Evolutionary conservation across 2,329 filamentous ascomycete species (phyloP), one percentile per base, ranked within the genome.

Genomic region (Trichoderma harzianum): DNA sequence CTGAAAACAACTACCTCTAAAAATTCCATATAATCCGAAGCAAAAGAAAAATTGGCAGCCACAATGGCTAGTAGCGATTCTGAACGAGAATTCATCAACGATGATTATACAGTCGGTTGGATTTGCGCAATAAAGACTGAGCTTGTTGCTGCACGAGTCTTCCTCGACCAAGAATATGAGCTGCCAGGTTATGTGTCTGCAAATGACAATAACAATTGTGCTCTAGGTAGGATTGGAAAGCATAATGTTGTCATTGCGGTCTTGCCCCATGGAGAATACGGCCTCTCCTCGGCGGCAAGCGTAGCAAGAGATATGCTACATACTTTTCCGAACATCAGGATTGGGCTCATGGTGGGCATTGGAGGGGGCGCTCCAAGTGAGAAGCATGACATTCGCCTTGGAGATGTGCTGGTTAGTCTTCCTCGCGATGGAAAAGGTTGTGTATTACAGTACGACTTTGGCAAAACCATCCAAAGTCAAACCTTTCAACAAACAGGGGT

Each of bases 61-160:
- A n/a, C 28, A n/a, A 32, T 3, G 10, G 14, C 55, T 2, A 32
- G 16, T 58, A 7, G 28, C 28, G 55, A 58, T 32, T 18, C 26
- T 58, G 5, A 16, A n/a, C 16, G 28, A 58, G 16, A 32, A 32
- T 30, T 32, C n/a, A 28, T 30, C 12, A 62, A 36, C 14, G 60
- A 63, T n/a, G 55, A 73, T 28, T 82, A 80, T 62, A 77, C 76
- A 2, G 74, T 81, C 7, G 79, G 76, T 47, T 82, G 79, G 79
- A 71, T 82, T 7, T 78, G 78, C 65, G 79, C 79, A 1, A 72
- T 82, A 7, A 74, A 74, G 0, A 57, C 75, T 53, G 80, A 82
- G 72, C 75, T 78, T 30, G 74, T 77, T 6, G 79, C 78, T 1
- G 76, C 78, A 3, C 71, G 74, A 66, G 76, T 70, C 18, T 75